Base-by-base conservation (phyloP, 176 grass and related monocot genomes). In the Poa annua region DNA sequence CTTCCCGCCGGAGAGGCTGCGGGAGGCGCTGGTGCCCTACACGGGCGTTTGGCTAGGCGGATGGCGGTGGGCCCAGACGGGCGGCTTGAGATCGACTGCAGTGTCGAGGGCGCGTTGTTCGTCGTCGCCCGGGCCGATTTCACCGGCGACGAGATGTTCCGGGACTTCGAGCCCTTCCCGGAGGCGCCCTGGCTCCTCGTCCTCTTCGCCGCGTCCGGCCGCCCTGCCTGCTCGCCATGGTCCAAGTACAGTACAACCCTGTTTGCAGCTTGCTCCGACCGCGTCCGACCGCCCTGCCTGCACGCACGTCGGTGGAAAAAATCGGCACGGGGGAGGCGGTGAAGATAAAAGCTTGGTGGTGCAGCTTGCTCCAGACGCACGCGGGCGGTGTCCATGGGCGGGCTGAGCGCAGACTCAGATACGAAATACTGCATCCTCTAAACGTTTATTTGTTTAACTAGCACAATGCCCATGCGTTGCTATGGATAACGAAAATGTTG, bases 21-120 rank as follows among this genome's bases (percentile, higher is more conserved):
- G 90, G 12, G 78, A 45, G 54, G 85, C 89, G 65, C 82, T 94
- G 62, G 89, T 90, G 70, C 24, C 83, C 0, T 90, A 92, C 85
- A 97, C 71, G 91, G 87, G 20, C 52, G n/a, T n/a, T n/a, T 94
- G 54, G 94, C 87, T 5, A 91, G 94, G 49, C 82, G 87, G n/a
- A 73, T 90, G 12, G 74, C 45, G 6, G 6, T 14, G 5, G 85
- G 80, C 2, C 41, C 19, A 0, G 66, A 71, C 0, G 94, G 87
- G 0, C 87, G 83, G 32, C 25, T 88, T 17, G 84, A 86, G 85
- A 89, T 97, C 77, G 80, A 90, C 44, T 97, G 94, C 87, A 85
- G 9, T 49, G 91, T 84, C 14, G 82, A 94, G 75, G 94, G 94
- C 36, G 81, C 84, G 48, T 81, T 92, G 1, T 94, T 94, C 80